These are phyloP conservation scores for Heliamphora pulchella DNA, from an alignment of 179 eudicot species.

Conservation along the genomic window DNA sequence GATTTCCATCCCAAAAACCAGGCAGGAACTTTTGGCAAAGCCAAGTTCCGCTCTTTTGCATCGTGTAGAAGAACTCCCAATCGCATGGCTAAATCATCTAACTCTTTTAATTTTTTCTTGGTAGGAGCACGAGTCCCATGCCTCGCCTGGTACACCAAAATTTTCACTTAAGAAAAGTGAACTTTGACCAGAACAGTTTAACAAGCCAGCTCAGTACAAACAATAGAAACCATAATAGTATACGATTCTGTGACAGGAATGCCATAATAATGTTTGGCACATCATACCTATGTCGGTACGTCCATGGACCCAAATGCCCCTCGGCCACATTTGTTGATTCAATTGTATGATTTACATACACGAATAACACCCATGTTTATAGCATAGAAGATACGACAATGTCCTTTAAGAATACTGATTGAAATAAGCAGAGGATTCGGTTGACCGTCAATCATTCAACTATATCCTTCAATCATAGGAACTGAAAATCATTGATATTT, in stretches of 20 bases:
- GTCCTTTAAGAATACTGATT: no score
- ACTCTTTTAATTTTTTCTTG: slow-evolving; percentile 60
- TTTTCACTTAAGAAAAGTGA: background rate
- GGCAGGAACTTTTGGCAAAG: slow-evolving; percentile 54
- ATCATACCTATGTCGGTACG: no score
- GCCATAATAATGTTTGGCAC: no score
- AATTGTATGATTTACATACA: no score
- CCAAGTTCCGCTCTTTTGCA: slow-evolving; percentile 48
- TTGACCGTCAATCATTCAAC: no score
- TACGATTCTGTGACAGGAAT: no score
- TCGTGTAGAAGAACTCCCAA: slow-evolving; percentile 45
- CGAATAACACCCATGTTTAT: no score
- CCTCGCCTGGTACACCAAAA: slow-evolving; percentile 51
- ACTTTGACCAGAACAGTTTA: background rate
- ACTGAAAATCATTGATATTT: no score
- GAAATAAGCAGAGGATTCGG: background rate
- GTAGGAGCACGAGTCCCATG: slow-evolving; percentile 99
- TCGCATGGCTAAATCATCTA: slow-evolving; percentile 49
- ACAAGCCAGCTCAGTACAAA: background rate
- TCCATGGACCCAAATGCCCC: no score
- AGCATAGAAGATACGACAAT: no score
- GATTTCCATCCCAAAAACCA: slow-evolving; percentile 85
- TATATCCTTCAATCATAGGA: no score
- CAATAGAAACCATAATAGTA: background rate
- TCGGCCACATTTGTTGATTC: no score